Base-by-base conservation (phyloP, 371 early-diverging fungal genomes). In the Apophysomyces sp. region DNA sequence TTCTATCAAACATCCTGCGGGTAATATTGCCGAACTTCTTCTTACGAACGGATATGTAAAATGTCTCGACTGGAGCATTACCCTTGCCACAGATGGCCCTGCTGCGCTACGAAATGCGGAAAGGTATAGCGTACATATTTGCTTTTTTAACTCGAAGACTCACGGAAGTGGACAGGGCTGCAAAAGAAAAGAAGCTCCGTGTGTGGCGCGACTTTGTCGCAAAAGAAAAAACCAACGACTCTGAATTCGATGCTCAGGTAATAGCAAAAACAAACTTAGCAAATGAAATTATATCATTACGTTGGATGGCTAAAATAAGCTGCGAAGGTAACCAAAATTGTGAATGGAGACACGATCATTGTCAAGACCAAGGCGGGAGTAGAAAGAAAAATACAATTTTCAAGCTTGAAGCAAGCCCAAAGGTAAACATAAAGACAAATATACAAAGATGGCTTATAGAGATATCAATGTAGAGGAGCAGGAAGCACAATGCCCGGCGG, bases 1-100 rank as follows among this genome's bases (percentile, higher is more conserved):
- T 21, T 68, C 89, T 4, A 74, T 98, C 4, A 71, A 83, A 21
- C 93, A 92, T 74, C 94, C 96, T 24, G 89, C 85, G 24, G 97
- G 98, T 51, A 95, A 95, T 67, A 98, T 98, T 73, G 88, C 94
- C 34, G 96, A 97, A 73, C 86, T 89, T 15, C 76, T 98, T 37
- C 76, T 98, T 13, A 64, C 83, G 13, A 87, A 85, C 64, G 96
- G 95, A 15, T 81, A 92, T 44, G 98, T 96, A 24, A 92, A 89
- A 59, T 89, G 94, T 36, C 91, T 90, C 15, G 97, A 96, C 61
- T 92, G 94, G 94, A 90, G 91, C 58, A 86, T 91, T 30, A 81
- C 90, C 3, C 65, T 89, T 57, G 88, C 92, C 21, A 92, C 92
- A 4, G 91, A 89, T 56, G 91, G 91, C 1, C 86, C 94, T 4